Evolutionary conservation across 2,329 filamentous ascomycete genomes (phyloP).

Genomic region (Rosellinia necatrix): DNA sequence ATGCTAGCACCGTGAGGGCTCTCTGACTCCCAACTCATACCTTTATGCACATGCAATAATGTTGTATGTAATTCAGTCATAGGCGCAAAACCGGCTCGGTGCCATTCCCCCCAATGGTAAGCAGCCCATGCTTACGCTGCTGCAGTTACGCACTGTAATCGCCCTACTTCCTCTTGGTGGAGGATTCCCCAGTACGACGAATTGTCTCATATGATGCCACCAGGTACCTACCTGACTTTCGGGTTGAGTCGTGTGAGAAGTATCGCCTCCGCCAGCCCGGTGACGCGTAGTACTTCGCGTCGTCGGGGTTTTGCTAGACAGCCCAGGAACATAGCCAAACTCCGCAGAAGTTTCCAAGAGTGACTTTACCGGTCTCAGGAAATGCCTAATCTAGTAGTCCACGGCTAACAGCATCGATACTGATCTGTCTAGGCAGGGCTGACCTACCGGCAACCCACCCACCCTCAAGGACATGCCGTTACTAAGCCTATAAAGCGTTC

Average conservation of each 20-base stretch:
- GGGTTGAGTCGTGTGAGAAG: not conserved
- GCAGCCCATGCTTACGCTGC: constrained; percentile 3
- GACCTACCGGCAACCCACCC: not conserved
- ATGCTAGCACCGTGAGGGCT: not conserved
- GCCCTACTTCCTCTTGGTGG: not conserved
- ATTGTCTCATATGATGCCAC: not conserved
- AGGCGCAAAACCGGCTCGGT: constrained; percentile 9
- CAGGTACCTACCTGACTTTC: not conserved
- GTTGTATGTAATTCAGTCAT: not conserved
- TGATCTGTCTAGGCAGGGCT: not conserved
- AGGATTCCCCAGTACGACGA: not conserved
- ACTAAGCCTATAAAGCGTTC: not conserved
- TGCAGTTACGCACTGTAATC: not conserved
- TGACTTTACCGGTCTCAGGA: too few species aligned
- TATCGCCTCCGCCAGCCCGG: constrained; percentile 6
- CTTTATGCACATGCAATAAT: not conserved
- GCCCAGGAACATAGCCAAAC: too few species aligned
- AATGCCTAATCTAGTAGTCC: too few species aligned
- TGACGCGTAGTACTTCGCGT: constrained; percentile 13
- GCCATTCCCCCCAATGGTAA: constrained; percentile 6
- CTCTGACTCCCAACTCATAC: not conserved
- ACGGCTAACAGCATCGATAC: not conserved
- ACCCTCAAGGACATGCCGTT: not conserved
- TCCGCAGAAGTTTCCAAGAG: too few species aligned
- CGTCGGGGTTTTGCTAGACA: too few species aligned